Conservation (phyloP, 1,139 yeast species). For the Suhomyces yuchorum region DNA sequence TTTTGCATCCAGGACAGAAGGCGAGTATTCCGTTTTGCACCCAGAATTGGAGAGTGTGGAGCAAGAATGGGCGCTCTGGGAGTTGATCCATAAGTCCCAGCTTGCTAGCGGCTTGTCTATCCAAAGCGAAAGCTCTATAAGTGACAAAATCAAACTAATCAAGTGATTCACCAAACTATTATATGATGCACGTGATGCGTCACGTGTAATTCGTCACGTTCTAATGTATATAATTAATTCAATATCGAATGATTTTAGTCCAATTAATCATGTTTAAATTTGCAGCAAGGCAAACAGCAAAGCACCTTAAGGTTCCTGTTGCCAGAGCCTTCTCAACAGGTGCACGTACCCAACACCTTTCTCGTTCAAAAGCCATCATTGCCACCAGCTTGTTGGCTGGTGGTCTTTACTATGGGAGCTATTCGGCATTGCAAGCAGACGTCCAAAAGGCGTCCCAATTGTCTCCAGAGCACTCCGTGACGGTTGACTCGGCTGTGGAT, state of each 20-base stretch:
- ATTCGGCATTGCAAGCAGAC: slow-evolving; percentile 3
- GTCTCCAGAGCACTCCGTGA: slow-evolving; percentile 23
- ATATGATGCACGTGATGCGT: neutral
- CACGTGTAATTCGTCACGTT: too few species aligned
- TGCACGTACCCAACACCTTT: neutral
- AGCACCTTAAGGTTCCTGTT: neutral
- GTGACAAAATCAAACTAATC: slow-evolving; percentile 17
- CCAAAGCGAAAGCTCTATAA: slow-evolving; percentile 31
- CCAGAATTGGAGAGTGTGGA: slow-evolving; percentile 28
- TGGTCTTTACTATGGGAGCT: neutral
- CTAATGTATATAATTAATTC: too few species aligned
- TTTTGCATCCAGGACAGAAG: slow-evolving; percentile 31
- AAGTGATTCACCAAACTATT: neutral
- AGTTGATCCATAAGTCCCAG: slow-evolving; percentile 50
- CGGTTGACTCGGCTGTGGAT: slow-evolving; percentile 52
- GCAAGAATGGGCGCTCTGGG: slow-evolving; percentile 38
- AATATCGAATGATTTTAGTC: neutral
- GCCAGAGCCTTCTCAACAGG: slow-evolving; percentile 2
- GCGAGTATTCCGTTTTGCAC: slow-evolving; percentile 29
- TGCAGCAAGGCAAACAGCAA: slow-evolving; percentile 7
- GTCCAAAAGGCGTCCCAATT: slow-evolving; percentile 3
- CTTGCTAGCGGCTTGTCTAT: slow-evolving; percentile 56
- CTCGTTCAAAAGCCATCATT: neutral
- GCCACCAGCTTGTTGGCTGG: slow-evolving; percentile 1
- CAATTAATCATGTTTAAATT: slow-evolving; percentile 12